Evolutionary conservation across 192 early-diverging fungal genomes (phyloP).

Genomic region (Lunasporangiospora selenospora): DNA sequence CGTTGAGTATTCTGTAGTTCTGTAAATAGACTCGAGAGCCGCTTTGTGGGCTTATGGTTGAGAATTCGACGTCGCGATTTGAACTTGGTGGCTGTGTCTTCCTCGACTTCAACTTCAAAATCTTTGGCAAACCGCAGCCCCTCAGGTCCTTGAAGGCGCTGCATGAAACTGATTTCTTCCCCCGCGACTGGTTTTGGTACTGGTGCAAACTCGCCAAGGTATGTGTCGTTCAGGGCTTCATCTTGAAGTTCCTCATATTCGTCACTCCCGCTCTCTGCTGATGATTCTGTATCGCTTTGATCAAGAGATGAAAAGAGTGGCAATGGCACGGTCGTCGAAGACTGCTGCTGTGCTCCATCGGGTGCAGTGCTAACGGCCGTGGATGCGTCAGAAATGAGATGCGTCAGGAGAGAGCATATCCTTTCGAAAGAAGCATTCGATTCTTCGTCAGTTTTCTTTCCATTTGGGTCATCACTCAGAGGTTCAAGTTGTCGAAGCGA

Average conservation of each 20-base stretch:
- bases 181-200: too few species aligned
- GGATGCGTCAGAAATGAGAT: conserved; percentile 46
- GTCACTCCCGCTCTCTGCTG: conserved; percentile 8
- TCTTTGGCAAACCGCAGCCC: too few species aligned
- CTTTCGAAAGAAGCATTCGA: conserved; percentile 32
- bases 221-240: conserved; percentile 1
- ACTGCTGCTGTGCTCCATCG: conserved; percentile 29
- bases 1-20: conserved; percentile 41
- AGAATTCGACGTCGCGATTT: too few species aligned
- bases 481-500: conserved; percentile 36
- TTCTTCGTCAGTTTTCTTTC: conserved; percentile 17
- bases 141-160: too few species aligned
- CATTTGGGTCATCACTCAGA: not conserved
- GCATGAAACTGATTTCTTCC: too few species aligned
- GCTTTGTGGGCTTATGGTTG: conserved; percentile 17
- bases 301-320: conserved; percentile 26
- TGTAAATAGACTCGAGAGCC: conserved; percentile 32
- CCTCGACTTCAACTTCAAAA: too few species aligned
- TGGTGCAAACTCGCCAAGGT: too few species aligned
- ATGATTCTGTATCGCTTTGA: conserved; percentile 21
- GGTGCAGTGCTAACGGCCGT: conserved; percentile 43
- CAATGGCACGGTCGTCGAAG: conserved; percentile 21
- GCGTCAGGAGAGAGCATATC: conserved; percentile 32
- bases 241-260: not conserved
- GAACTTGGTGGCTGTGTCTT: too few species aligned